These are phyloP conservation scores for Daldinia loculata DNA, from an alignment of 495 filamentous ascomycete species.

Conservation along the genomic window DNA sequence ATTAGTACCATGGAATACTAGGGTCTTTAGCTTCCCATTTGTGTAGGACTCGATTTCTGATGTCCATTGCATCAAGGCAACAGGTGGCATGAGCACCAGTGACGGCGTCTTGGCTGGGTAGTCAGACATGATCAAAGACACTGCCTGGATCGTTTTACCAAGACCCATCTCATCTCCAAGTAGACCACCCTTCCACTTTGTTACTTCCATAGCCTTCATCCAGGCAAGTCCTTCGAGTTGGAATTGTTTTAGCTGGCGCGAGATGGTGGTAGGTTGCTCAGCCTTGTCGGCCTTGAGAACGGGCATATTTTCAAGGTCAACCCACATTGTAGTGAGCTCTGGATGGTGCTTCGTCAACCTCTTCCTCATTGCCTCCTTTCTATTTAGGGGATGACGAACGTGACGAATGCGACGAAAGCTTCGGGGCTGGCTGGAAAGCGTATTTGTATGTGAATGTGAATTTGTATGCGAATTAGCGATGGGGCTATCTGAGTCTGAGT, in stretches of 20 bases:
- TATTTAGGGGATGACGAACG: neutral
- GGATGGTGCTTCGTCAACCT: constrained; percentile 79
- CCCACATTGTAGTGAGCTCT: constrained; percentile 82
- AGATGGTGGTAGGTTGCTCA: constrained; percentile 80
- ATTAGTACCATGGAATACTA: constrained; percentile 90
- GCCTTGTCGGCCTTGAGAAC: constrained; percentile 70
- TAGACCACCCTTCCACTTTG: constrained; percentile 84
- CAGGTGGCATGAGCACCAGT: constrained; percentile 90
- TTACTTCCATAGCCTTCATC: constrained; percentile 90
- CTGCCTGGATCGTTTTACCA: constrained; percentile 97
- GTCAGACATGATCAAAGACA: constrained; percentile 97
- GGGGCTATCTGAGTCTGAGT: neutral
- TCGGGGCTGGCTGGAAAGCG: neutral
- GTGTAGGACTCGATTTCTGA: constrained; percentile 93
- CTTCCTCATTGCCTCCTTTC: neutral
- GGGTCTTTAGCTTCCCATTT: constrained; percentile 83
- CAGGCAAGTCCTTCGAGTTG: constrained; percentile 93
- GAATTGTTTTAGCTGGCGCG: constrained; percentile 84
- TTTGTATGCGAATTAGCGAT: neutral
- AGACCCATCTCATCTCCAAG: constrained; percentile 98
- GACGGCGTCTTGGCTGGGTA: constrained; percentile 83
- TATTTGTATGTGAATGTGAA: neutral
- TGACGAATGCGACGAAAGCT: neutral
- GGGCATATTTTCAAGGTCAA: constrained; percentile 71
- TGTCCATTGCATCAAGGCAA: constrained; percentile 97